Conservation (phyloP, 2,329 filamentous ascomycete species). For the Aspergillus phoenicis region DNA sequence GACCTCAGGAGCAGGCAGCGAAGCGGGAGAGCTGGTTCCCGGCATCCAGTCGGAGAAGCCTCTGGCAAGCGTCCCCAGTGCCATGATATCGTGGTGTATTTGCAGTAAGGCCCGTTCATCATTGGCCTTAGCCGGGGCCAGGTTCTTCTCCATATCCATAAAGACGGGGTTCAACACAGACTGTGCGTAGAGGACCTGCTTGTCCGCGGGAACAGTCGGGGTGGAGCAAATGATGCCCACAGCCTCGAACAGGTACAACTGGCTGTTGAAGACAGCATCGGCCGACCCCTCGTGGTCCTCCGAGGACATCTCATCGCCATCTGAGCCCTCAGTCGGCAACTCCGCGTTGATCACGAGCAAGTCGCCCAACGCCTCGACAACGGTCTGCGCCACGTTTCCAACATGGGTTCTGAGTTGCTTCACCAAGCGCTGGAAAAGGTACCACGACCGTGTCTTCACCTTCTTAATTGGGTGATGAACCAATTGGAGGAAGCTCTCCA, state of each 20-base stretch:
- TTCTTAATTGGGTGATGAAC: slow-evolving; percentile 86
- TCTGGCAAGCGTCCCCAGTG: slow-evolving; percentile 85
- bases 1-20: slow-evolving; percentile 65
- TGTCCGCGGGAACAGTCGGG: slow-evolving; percentile 72
- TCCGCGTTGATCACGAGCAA: slow-evolving; percentile 89
- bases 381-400: slow-evolving; percentile 84
- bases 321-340: slow-evolving; percentile 71
- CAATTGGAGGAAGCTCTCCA: slow-evolving; percentile 88
- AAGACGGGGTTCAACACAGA: slow-evolving; percentile 90
- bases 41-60: slow-evolving; percentile 91
- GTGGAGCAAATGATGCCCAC: slow-evolving; percentile 91
- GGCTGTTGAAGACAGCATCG: slow-evolving; percentile 87
- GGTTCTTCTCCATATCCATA: slow-evolving; percentile 79
- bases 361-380: slow-evolving; percentile 87
- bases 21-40: slow-evolving; percentile 53
- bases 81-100: slow-evolving; percentile 96
- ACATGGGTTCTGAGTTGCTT: slow-evolving; percentile 83
- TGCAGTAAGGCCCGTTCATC: slow-evolving; percentile 83
- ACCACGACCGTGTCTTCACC: slow-evolving; percentile 91
- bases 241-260: slow-evolving; percentile 91
- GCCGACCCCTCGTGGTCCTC: slow-evolving; percentile 87
- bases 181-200: slow-evolving; percentile 83
- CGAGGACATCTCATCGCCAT: slow-evolving; percentile 91
- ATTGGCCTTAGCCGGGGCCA: slow-evolving; percentile 73
- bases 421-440: slow-evolving; percentile 89